Conservation (phyloP, 176 grass and related monocot species). For the Poa pratensis region DNA sequence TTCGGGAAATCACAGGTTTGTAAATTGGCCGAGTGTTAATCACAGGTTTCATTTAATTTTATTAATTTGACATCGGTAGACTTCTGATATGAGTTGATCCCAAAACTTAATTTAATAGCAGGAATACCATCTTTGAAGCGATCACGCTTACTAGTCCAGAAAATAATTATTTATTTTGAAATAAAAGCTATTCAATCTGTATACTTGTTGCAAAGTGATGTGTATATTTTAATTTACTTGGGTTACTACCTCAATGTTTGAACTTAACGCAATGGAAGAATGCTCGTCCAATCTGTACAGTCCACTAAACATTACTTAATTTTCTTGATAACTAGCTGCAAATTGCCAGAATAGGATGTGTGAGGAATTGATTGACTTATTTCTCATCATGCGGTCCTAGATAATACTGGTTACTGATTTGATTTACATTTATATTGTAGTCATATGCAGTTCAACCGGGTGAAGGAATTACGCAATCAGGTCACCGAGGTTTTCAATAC, state of each 20-base stretch:
- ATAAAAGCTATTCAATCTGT: too few relatives aligned
- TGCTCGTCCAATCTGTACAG: background rate
- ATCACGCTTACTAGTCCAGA: too few relatives aligned
- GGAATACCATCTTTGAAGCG: too few relatives aligned
- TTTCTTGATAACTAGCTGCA: background rate
- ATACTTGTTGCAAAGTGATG: background rate
- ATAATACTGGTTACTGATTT: conserved; percentile 23
- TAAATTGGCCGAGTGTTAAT: too few relatives aligned
- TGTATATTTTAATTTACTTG: background rate
- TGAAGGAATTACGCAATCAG: conserved; percentile 72
- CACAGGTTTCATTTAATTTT: too few relatives aligned
- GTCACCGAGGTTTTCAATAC: too few relatives aligned
- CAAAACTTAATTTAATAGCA: too few relatives aligned
- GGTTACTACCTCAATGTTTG: background rate
- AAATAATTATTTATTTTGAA: too few relatives aligned
- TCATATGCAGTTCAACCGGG: conserved; percentile 83
- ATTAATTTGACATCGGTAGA: too few relatives aligned
- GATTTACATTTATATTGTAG: conserved; percentile 55
- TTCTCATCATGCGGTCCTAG: background rate
- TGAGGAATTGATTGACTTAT: background rate
- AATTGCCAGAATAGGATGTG: background rate
- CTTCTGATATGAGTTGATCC: too few relatives aligned
- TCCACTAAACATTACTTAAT: background rate
- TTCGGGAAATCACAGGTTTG: too few relatives aligned
- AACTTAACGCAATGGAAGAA: background rate